Conservation (phyloP, 2,329 filamentous ascomycete genomes). For the Colletotrichum sp. region DNA sequence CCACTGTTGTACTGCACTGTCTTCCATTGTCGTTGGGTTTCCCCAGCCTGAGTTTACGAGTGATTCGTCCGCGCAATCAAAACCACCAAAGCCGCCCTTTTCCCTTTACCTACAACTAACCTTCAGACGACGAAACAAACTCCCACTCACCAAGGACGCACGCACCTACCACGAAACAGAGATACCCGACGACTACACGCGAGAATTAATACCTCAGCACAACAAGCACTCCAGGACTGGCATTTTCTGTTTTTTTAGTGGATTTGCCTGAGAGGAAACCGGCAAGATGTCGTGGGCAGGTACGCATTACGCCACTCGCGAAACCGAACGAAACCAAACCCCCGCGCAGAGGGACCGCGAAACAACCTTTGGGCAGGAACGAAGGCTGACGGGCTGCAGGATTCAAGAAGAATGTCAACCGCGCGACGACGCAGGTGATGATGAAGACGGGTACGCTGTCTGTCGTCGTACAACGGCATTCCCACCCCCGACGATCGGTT, state of each 20-base stretch:
- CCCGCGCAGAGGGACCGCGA: neutral
- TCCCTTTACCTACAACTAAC: neutral
- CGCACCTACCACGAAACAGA: neutral
- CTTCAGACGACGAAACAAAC: conserved; percentile 16
- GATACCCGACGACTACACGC: neutral
- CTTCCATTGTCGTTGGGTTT: conserved; percentile 3
- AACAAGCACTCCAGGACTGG: neutral
- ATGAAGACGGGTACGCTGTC: conserved; percentile 85
- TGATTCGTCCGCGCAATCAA: conserved; percentile 20
- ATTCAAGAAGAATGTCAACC: conserved; percentile 91
- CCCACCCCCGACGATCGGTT: neutral
- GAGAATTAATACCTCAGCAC: neutral
- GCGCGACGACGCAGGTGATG: conserved; percentile 99
- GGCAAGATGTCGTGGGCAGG: conserved; percentile 52
- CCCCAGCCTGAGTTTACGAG: conserved; percentile 3
- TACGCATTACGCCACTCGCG: conserved; percentile 27
- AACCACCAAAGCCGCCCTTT: neutral
- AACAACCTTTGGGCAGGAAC: neutral
- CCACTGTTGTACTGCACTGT: neutral
- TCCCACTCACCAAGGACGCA: neutral
- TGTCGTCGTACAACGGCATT: neutral
- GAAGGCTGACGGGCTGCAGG: conserved; percentile 30
- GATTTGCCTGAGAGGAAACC: neutral
- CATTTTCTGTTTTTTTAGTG: neutral
- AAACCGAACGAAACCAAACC: neutral